Percentiles rank a stretch among this genome's conserved stretches.
phyloP scores from a whole-genome alignment of 2,329 filamentous ascomycete genomes.

The Sodiomyces alkalinus region DNA sequence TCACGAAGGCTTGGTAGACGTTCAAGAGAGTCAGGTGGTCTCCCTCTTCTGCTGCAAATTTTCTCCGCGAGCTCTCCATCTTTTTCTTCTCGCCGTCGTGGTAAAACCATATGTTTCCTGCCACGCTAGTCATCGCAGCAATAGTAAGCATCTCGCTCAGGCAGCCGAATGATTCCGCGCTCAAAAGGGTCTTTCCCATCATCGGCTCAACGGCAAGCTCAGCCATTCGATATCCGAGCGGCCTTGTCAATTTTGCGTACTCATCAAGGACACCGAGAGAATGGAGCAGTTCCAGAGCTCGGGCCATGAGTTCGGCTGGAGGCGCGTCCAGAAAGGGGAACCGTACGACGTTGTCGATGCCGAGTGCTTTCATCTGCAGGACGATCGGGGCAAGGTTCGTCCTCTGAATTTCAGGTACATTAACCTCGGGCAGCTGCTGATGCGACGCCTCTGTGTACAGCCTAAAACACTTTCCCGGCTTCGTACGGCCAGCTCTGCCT shows the following conservation, averaged over 20 bases:
- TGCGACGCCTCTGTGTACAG: constrained; percentile 73
- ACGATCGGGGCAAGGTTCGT: constrained; percentile 81
- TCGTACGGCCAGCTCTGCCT: constrained; percentile 78
- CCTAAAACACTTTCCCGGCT: constrained; percentile 84
- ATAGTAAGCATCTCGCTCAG: constrained; percentile 79
- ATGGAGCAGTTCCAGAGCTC: constrained; percentile 77
- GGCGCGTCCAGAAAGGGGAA: constrained; percentile 84
- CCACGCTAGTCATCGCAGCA: constrained; percentile 82
- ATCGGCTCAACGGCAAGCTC: constrained; percentile 88
- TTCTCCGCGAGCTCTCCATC: constrained; percentile 58
- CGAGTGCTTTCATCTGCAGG: constrained; percentile 84
- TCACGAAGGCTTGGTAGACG: constrained; percentile 80
- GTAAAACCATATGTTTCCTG: constrained; percentile 69
- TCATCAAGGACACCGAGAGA: constrained; percentile 76
- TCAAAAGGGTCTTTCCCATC: constrained; percentile 80
- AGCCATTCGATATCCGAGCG: constrained; percentile 81
- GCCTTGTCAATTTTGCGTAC: constrained; percentile 79
- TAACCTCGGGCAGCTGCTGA: constrained; percentile 50
- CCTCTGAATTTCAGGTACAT: constrained; percentile 79
- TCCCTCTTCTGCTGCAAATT: constrained; percentile 84
- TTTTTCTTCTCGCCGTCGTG: constrained; percentile 63
- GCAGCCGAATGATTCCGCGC: constrained; percentile 60
- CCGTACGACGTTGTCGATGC: constrained; percentile 83
- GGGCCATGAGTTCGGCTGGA: constrained; percentile 68
- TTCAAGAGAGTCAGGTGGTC: constrained; percentile 89